Evolutionary conservation across 352 stramenopile genomes (phyloP).

Genomic region (Globisporangium polare): DNA sequence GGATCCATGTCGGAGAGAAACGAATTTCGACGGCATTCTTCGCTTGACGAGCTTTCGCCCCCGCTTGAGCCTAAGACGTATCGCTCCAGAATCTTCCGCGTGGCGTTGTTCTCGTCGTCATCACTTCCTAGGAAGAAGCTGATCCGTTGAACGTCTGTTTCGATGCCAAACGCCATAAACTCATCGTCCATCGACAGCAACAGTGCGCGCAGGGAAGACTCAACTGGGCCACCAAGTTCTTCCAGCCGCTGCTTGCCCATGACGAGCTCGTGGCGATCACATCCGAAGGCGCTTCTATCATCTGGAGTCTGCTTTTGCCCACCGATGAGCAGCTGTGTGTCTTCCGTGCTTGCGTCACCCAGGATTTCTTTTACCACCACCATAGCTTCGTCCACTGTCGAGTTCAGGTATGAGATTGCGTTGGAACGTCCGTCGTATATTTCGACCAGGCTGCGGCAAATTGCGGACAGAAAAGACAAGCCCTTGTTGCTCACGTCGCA

Average conservation of each 20-base stretch:
- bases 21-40: slow-evolving; percentile 18
- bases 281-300: slow-evolving; percentile 18
- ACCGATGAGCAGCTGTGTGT: slow-evolving; percentile 3
- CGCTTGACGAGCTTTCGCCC: not conserved
- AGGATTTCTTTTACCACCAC: slow-evolving; percentile 31
- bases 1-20: slow-evolving; percentile 66
- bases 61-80: slow-evolving; percentile 29
- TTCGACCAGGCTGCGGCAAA: slow-evolving; percentile 31
- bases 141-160: slow-evolving; percentile 50
- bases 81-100: slow-evolving; percentile 42
- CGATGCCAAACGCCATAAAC: slow-evolving; percentile 71
- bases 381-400: slow-evolving; percentile 48
- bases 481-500: slow-evolving; percentile 40
- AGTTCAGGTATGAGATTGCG: slow-evolving; percentile 32
- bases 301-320: slow-evolving; percentile 16
- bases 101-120: slow-evolving; percentile 32
- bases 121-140: slow-evolving; percentile 69
- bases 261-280: slow-evolving; percentile 28
- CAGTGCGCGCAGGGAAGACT: slow-evolving; percentile 37
- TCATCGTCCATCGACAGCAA: slow-evolving; percentile 64
- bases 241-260: slow-evolving; percentile 29
- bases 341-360: slow-evolving; percentile 10
- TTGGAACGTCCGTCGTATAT: slow-evolving; percentile 40
- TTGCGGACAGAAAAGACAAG: slow-evolving; percentile 24
- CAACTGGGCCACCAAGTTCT: slow-evolving; percentile 35